A percentile compares a stretch with the other conserved stretches of the same genome.
Evolutionary conservation across 2,329 filamentous ascomycete genomes (phyloP).

Genomic region (Cordyceps javanica): DNA sequence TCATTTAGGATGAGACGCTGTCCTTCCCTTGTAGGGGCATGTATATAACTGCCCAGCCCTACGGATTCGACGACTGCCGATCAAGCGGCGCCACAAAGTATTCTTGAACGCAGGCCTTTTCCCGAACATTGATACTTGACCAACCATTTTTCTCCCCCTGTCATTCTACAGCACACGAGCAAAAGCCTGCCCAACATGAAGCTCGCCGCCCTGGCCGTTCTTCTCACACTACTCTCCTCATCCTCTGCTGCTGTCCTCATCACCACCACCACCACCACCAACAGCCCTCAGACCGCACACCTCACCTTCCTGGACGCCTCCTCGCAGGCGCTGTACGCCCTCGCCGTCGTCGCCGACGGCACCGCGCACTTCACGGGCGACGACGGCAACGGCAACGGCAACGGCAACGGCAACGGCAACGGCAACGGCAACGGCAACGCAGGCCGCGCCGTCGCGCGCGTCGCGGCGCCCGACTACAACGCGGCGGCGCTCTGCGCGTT

Average conservation of each 20-base stretch:
- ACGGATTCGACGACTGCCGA: too few species aligned
- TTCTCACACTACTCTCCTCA: background rate
- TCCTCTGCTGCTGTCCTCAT: too few species aligned
- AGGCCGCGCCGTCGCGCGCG: slow-evolving; percentile 26
- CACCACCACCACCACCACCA: slow-evolving; percentile 18
- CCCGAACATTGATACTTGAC: too few species aligned
- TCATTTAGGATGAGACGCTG: too few species aligned
- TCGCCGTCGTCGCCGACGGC: slow-evolving; percentile 38
- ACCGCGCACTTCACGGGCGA: slow-evolving; percentile 33
- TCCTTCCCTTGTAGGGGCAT: too few species aligned
- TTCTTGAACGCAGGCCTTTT: too few species aligned
- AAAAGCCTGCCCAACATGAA: slow-evolving; percentile 18
- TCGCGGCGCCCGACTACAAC: slow-evolving; percentile 39
- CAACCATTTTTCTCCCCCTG: too few species aligned
- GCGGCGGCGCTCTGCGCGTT: slow-evolving; percentile 38
- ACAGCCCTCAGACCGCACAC: slow-evolving; percentile 30
- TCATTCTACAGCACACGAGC: too few species aligned
- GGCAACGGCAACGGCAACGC: slow-evolving; percentile 36
- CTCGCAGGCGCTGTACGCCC: slow-evolving; percentile 27
- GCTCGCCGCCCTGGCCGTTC: background rate
- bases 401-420: slow-evolving; percentile 33
- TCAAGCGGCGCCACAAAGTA: too few species aligned
- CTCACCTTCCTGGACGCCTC: slow-evolving; percentile 39
- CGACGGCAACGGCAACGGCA: too few species aligned
- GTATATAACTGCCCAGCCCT: too few species aligned